These are phyloP conservation scores for Brettanomyces anomalus DNA, from an alignment of 805 yeast species.

Conservation along the genomic window DNA sequence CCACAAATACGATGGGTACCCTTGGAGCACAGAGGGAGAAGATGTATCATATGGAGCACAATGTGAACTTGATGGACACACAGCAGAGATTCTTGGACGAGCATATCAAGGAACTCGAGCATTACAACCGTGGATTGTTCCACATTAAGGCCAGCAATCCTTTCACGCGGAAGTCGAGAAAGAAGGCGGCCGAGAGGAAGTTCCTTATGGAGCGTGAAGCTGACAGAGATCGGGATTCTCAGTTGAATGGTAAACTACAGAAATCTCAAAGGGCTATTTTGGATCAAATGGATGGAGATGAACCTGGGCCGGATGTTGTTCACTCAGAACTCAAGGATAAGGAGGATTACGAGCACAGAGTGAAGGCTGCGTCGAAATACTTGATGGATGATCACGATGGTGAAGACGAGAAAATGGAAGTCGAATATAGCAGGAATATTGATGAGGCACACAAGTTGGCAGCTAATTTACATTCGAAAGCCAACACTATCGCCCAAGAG, in stretches of 20 bases:
- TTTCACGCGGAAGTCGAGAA: constrained; percentile 71
- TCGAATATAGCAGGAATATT: constrained; percentile 75
- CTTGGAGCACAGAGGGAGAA: constrained; percentile 91
- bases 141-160: constrained; percentile 80
- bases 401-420: constrained; percentile 89
- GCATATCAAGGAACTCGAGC: constrained; percentile 69
- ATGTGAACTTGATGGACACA: constrained; percentile 66
- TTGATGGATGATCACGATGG: constrained; percentile 76
- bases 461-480: constrained; percentile 61
- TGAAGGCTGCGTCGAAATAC: constrained; percentile 56
- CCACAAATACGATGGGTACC: constrained; percentile 80
- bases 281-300: constrained; percentile 40
- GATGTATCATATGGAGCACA: constrained; percentile 69
- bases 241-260: constrained; percentile 18
- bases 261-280: constrained; percentile 19
- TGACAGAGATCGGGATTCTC: constrained; percentile 22
- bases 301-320: constrained; percentile 4
- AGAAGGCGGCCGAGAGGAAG: constrained; percentile 63
- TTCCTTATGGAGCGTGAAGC: constrained; percentile 40
- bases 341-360: constrained; percentile 42
- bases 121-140: constrained; percentile 73
- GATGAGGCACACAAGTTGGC: constrained; percentile 68
- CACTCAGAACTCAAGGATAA: constrained; percentile 28
- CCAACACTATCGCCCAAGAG: constrained; percentile 66
- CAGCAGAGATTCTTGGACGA: constrained; percentile 78